phyloP scores from a whole-genome alignment of 768 basidiomycete genomes.

The Tricholoma terreum region DNA sequence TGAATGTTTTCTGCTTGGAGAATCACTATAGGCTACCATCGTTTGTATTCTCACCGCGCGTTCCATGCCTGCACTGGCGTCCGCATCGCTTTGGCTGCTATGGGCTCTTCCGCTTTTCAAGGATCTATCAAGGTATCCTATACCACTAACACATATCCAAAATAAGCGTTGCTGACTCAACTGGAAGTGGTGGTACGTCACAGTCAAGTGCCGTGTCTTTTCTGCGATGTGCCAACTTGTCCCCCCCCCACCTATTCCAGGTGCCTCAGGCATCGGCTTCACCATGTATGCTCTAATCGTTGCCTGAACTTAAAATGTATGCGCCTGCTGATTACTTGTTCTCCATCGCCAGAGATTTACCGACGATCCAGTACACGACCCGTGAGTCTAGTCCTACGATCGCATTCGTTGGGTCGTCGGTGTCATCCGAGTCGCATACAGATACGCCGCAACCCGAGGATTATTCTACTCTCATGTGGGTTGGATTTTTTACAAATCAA shows the following conservation, averaged over 20 bases:
- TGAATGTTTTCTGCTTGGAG: constrained; percentile 28
- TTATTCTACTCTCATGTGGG: constrained; percentile 78
- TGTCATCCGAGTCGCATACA: constrained; percentile 16
- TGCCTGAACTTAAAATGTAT: constrained; percentile 1
- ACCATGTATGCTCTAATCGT: constrained; percentile 50
- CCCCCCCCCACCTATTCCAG: constrained; percentile 33
- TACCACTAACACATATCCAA: neutral
- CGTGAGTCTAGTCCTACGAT: constrained; percentile 50
- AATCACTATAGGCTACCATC: constrained; percentile 75
- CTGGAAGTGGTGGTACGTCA: constrained; percentile 50
- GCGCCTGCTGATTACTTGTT: neutral
- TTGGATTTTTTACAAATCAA: constrained; percentile 82
- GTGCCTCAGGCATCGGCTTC: constrained; percentile 71
- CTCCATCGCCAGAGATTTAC: constrained; percentile 54
- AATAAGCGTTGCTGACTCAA: neutral
- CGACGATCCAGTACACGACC: constrained; percentile 65
- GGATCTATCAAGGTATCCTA: constrained; percentile 68
- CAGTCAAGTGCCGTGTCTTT: neutral
- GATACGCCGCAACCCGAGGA: constrained; percentile 73
- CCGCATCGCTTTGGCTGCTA: constrained; percentile 54
- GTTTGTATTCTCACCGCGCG: constrained; percentile 73
- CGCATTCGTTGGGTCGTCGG: no score
- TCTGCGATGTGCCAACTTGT: neutral
- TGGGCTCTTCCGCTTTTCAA: constrained; percentile 75
- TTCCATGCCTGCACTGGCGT: constrained; percentile 58